Evolutionary conservation across 306 rosid species (phyloP).

Genomic region (Albizia julibrissin): DNA sequence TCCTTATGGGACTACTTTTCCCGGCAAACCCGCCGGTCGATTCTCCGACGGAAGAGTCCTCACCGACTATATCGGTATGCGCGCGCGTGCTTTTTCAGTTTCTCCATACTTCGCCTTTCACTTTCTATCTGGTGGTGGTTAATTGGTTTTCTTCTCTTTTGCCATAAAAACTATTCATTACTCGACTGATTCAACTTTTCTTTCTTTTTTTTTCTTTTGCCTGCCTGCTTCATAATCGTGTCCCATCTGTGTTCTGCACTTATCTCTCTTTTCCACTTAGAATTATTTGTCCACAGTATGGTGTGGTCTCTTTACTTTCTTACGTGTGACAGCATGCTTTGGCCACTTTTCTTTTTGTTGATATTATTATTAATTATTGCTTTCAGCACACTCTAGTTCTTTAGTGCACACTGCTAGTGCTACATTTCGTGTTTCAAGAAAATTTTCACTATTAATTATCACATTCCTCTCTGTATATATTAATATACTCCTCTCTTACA

Average conservation of each 20-base stretch:
- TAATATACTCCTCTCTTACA: background rate
- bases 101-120: background rate
- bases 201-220: background rate
- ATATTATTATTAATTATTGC: slow-evolving; percentile 32
- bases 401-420: background rate
- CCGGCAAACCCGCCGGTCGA: slow-evolving; percentile 56
- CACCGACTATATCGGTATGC: slow-evolving; percentile 52
- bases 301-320: background rate
- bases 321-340: slow-evolving; percentile 38
- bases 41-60: slow-evolving; percentile 57
- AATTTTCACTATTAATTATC: background rate
- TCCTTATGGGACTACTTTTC: slow-evolving; percentile 52
- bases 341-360: slow-evolving; percentile 34
- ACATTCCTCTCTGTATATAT: background rate
- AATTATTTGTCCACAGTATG: slow-evolving; percentile 23
- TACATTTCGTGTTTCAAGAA: background rate
- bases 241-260: background rate
- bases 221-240: background rate
- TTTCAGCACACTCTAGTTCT: slow-evolving; percentile 23
- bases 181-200: background rate
- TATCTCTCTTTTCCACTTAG: background rate
- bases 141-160: background rate
- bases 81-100: background rate
- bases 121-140: background rate
- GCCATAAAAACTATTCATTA: background rate